phyloP scores from a whole-genome alignment of 768 basidiomycete genomes.

The Coprinopsis sp. region DNA sequence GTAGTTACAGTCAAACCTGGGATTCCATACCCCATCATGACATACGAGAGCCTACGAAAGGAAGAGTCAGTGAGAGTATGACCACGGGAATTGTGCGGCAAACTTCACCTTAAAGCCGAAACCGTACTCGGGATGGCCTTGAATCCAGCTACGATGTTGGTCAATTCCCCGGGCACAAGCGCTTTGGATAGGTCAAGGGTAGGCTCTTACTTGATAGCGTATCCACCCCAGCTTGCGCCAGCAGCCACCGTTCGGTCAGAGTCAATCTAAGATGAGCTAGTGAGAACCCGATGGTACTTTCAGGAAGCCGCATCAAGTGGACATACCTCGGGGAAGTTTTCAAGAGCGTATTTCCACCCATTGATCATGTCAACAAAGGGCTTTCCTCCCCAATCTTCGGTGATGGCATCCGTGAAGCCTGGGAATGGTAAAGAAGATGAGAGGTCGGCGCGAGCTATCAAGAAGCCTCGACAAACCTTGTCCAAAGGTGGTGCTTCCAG shows the following conservation, averaged over 20 bases:
- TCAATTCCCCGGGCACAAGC: no score
- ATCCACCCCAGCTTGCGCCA: conserved; percentile 84
- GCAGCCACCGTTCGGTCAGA: conserved; percentile 66
- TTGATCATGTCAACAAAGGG: conserved; percentile 74
- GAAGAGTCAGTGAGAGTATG: background rate
- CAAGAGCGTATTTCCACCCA: conserved; percentile 68
- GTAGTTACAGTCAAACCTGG: background rate
- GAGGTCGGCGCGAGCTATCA: background rate
- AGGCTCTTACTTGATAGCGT: conserved; percentile 78
- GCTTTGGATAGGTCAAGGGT: background rate
- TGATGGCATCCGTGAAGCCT: conserved; percentile 81
- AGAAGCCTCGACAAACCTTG: conserved; percentile 48
- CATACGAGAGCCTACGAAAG: conserved; percentile 61
- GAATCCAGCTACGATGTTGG: conserved; percentile 87
- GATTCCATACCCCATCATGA: conserved; percentile 74
- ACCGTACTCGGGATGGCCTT: conserved; percentile 85
- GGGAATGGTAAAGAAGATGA: background rate
- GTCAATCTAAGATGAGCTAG: conserved; percentile 47
- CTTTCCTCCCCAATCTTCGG: conserved; percentile 81
- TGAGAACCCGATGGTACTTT: background rate
- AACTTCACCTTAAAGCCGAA: conserved; percentile 77
- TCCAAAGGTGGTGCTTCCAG: conserved; percentile 90
- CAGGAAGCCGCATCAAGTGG: background rate
- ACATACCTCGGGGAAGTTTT: conserved; percentile 64
- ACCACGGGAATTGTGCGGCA: no score